These are phyloP conservation scores for Umbelopsis isabellina DNA, from an alignment of 192 early-diverging fungal species.

Conservation along the genomic window DNA sequence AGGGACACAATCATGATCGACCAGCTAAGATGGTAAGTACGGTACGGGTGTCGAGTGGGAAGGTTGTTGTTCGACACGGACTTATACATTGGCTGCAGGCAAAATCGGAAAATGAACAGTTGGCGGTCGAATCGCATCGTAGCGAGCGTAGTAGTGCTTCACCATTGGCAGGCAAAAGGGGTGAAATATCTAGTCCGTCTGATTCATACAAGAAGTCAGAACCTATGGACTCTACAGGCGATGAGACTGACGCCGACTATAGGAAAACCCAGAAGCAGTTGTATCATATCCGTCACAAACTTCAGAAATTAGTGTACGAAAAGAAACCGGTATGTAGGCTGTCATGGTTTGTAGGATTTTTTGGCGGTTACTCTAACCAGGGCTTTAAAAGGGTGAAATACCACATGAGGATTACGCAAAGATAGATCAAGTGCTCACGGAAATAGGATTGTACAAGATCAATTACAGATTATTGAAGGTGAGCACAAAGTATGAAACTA, in stretches of 20 bases:
- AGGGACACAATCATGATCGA: constrained; percentile 14
- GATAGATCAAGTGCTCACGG: constrained; percentile 39
- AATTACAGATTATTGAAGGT: constrained; percentile 41
- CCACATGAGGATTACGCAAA: constrained; percentile 37
- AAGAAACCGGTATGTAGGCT: constrained; percentile 36
- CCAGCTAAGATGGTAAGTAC: constrained; percentile 11
- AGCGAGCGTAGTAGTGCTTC: constrained; percentile 21
- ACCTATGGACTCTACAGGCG: constrained; percentile 6
- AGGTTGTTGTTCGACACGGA: neutral
- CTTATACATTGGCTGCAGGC: neutral
- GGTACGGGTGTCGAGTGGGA: neutral
- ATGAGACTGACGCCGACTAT: neutral
- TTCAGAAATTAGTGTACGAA: constrained; percentile 44
- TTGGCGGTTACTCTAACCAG: neutral
- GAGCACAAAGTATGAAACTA: neutral
- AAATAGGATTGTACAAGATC: constrained; percentile 35
- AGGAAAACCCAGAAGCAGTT: constrained; percentile 18
- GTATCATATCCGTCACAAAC: constrained; percentile 38
- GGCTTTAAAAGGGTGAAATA: constrained; percentile 33
- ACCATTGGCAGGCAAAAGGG: neutral
- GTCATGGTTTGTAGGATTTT: neutral
- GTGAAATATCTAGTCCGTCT: constrained; percentile 1
- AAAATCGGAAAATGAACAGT: neutral
- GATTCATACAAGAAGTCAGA: constrained; percentile 7
- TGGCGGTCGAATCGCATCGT: neutral